Conservation (phyloP, 805 yeast species). For the Candida nanaspora region DNA sequence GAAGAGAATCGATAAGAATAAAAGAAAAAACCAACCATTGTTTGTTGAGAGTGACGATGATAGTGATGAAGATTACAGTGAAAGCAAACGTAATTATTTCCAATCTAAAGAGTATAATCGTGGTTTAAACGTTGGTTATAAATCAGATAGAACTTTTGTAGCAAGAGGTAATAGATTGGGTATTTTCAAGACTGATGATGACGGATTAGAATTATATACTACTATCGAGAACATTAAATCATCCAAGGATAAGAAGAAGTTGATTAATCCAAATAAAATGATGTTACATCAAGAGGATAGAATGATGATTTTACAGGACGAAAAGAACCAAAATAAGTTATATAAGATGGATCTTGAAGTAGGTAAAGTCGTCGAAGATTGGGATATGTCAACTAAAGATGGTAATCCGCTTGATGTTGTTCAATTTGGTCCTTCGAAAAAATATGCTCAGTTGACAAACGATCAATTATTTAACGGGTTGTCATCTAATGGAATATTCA, state of each 20-base stretch:
- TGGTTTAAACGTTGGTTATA: constrained; percentile 62
- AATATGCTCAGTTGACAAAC: constrained; percentile 64
- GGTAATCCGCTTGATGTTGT: constrained; percentile 35
- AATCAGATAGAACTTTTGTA: constrained; percentile 69
- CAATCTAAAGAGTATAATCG: constrained; percentile 41
- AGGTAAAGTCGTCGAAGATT: constrained; percentile 83
- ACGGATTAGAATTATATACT: constrained; percentile 52
- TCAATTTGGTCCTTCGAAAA: constrained; percentile 61
- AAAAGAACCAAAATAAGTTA: constrained; percentile 34
- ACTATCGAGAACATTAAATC: constrained; percentile 56
- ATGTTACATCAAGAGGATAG: constrained; percentile 77
- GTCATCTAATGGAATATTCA: constrained; percentile 58
- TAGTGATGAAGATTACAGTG: constrained; percentile 28
- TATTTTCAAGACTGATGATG: constrained; percentile 56
- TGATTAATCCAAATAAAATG: constrained; percentile 49
- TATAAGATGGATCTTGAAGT: constrained; percentile 73
- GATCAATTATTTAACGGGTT: constrained; percentile 74
- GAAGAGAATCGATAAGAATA: not conserved
- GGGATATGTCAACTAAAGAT: constrained; percentile 48
- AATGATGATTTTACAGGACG: constrained; percentile 57
- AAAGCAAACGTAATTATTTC: constrained; percentile 7
- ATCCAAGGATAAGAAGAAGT: constrained; percentile 36
- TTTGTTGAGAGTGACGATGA: constrained; percentile 31
- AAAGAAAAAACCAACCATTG: constrained; percentile 7
- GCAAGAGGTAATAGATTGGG: constrained; percentile 76